Evolutionary conservation across 805 yeast species (phyloP).

Genomic region (Sugiyamaella americana): DNA sequence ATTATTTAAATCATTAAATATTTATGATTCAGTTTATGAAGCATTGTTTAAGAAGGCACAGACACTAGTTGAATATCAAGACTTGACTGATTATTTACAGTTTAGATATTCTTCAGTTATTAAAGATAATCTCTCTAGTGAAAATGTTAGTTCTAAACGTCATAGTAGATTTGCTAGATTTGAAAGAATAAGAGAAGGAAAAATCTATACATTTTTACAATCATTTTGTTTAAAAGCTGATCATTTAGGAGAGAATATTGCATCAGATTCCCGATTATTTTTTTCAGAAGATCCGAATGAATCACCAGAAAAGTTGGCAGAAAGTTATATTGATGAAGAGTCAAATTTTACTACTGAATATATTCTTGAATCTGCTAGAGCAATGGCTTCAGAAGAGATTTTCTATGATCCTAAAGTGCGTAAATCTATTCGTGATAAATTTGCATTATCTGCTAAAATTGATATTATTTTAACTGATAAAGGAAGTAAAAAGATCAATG

Average conservation of each 20-base stretch:
- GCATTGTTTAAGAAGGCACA: slow-evolving; percentile 52
- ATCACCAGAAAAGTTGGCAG: slow-evolving; percentile 57
- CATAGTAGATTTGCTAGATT: slow-evolving; percentile 35
- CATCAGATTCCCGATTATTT: slow-evolving; percentile 59
- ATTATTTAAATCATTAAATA: slow-evolving; percentile 38
- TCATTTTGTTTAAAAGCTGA: slow-evolving; percentile 74
- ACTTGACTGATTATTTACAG: slow-evolving; percentile 73
- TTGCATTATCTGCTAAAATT: slow-evolving; percentile 57
- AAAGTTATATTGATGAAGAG: slow-evolving; percentile 25
- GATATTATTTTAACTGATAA: slow-evolving; percentile 78
- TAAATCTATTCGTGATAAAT: slow-evolving; percentile 51
- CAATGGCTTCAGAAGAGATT: slow-evolving; percentile 71
- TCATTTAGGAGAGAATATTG: slow-evolving; percentile 76
- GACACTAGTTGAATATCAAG: slow-evolving; percentile 76
- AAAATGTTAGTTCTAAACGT: slow-evolving; percentile 27
- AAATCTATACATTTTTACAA: slow-evolving; percentile 57
- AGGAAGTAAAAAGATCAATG: slow-evolving; percentile 70
- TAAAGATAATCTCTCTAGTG: slow-evolving; percentile 35
- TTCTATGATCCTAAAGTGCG: slow-evolving; percentile 77
- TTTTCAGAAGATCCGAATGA: slow-evolving; percentile 61
- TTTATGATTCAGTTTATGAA: slow-evolving; percentile 52
- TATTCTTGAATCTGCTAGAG: slow-evolving; percentile 68
- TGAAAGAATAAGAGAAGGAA: slow-evolving; percentile 52
- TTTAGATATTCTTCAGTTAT: slow-evolving; percentile 62
- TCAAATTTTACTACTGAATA: slow-evolving; percentile 27